Percentiles rank a stretch among this genome's conserved stretches.
Evolutionary conservation across 202 grass and related monocot species (phyloP).

Genomic region (Dendrocalamus latiflorus): DNA sequence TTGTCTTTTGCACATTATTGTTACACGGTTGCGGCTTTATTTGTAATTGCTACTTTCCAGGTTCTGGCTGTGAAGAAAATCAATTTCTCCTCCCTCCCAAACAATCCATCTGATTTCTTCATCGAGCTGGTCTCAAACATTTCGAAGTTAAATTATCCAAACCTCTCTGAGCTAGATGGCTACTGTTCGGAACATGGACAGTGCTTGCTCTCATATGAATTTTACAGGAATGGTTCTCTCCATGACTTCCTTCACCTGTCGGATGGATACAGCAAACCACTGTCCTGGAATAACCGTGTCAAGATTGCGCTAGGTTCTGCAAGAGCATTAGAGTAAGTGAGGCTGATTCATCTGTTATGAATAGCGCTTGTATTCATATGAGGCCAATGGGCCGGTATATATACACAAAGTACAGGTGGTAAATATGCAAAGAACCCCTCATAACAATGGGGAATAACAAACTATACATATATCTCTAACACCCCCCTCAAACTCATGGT

Average conservation of each 20-base stretch:
- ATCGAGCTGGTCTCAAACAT: constrained; percentile 56
- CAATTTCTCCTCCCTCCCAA: constrained; percentile 53
- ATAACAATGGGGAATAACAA: too few relatives aligned
- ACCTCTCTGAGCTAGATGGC: constrained; percentile 68
- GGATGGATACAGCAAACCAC: constrained; percentile 45
- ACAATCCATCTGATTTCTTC: constrained; percentile 55
- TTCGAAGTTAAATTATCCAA: constrained; percentile 67
- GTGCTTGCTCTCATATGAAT: constrained; percentile 72
- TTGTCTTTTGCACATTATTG: not conserved
- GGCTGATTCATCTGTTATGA: not conserved
- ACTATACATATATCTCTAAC: too few relatives aligned
- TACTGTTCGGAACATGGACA: constrained; percentile 87
- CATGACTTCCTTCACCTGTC: constrained; percentile 73
- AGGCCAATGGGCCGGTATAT: too few relatives aligned
- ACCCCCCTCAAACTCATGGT: too few relatives aligned
- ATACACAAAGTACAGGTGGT: too few relatives aligned
- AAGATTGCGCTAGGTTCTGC: constrained; percentile 87
- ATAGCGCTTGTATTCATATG: too few relatives aligned
- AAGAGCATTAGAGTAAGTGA: constrained; percentile 90
- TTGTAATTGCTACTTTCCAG: constrained; percentile 38
- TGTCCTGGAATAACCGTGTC: constrained; percentile 76
- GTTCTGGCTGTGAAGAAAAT: constrained; percentile 87
- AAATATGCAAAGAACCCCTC: too few relatives aligned
- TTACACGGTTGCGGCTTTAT: not conserved
- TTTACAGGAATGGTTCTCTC: constrained; percentile 72